Evolutionary conservation across 331 rosid species (phyloP).

Genomic region (Saraca asoca): DNA sequence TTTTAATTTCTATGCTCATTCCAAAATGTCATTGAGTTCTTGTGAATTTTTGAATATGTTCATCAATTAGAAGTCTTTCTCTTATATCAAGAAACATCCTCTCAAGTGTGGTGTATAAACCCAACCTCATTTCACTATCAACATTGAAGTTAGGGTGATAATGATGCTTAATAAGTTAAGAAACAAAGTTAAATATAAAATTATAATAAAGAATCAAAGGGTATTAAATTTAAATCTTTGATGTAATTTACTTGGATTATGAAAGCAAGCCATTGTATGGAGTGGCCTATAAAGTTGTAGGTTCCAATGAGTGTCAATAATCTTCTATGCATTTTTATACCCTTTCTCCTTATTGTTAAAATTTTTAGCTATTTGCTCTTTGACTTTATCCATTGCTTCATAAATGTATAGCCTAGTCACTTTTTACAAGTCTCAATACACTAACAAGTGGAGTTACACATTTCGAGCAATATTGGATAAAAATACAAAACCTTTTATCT

Average conservation of each 20-base stretch:
- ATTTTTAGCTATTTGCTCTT: background rate
- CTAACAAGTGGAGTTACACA: background rate
- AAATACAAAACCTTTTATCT: background rate
- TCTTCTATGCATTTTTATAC: background rate
- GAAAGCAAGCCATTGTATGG: no score
- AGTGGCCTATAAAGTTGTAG: no score
- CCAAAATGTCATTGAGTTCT: no score
- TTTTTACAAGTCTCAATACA: background rate
- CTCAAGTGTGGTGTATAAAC: no score
- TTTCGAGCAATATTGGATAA: background rate
- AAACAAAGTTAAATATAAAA: background rate
- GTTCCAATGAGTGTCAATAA: background rate
- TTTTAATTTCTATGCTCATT: no score
- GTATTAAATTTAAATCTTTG: no score
- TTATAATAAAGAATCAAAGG: no score
- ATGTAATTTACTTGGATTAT: no score
- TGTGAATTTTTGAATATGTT: no score
- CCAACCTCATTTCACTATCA: background rate
- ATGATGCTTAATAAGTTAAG: background rate
- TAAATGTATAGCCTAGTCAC: background rate
- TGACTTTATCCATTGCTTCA: background rate
- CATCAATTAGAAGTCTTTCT: no score
- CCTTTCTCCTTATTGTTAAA: background rate
- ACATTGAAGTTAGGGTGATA: background rate
- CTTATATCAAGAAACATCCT: no score